phyloP scores from a whole-genome alignment of 768 basidiomycete genomes.

The Exsudoporus frostii region DNA sequence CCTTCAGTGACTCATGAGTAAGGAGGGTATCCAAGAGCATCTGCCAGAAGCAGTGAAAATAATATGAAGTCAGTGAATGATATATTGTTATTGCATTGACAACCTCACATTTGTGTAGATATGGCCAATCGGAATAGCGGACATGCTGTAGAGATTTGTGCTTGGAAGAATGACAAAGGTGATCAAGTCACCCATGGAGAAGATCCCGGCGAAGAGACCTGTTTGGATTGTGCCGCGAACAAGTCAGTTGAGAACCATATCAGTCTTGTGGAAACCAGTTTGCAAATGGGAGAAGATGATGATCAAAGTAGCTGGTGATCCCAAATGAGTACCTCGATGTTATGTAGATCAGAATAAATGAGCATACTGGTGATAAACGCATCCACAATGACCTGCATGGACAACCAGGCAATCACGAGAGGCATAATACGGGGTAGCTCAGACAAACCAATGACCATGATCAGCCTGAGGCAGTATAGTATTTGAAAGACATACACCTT shows the following conservation, averaged over 20 bases:
- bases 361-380: background rate
- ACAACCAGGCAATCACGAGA: background rate
- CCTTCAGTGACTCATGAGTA: conserved; percentile 4
- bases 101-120: background rate
- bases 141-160: background rate
- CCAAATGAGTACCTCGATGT: background rate
- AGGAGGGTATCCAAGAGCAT: conserved; percentile 11
- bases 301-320: background rate
- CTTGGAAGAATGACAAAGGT: background rate
- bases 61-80: background rate
- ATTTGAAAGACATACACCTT: background rate
- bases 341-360: background rate
- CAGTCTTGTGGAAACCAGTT: background rate
- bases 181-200: background rate
- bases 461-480: background rate
- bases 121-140: background rate
- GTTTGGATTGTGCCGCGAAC: background rate
- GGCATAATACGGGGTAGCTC: background rate
- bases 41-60: background rate
- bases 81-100: background rate
- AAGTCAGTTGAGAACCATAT: background rate
- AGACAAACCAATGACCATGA: background rate
- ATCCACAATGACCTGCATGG: background rate
- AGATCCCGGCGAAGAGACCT: background rate
- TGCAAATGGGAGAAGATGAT: background rate